Conservation (phyloP, 1,139 yeast genomes). For the Debaryomycetaceae sp. region DNA sequence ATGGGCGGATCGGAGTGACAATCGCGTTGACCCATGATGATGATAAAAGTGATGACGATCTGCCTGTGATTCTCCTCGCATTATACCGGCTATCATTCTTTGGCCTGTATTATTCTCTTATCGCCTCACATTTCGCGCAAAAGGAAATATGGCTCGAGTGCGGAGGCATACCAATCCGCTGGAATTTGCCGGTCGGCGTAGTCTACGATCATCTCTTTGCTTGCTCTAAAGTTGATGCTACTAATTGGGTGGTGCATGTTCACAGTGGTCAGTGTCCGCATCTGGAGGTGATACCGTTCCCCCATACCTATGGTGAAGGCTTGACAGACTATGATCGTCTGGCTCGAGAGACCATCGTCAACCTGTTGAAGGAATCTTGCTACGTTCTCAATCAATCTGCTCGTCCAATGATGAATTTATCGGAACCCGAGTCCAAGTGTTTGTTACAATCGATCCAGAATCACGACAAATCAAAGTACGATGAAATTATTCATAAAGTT, state of each 20-base stretch:
- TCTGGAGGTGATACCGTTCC: slow-evolving; percentile 48
- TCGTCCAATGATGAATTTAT: slow-evolving; percentile 63
- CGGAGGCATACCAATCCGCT: slow-evolving; percentile 52
- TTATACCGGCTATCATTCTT: slow-evolving; percentile 45
- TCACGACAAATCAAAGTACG: neutral
- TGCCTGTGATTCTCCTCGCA: slow-evolving; percentile 16
- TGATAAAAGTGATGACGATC: no score
- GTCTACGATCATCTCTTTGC: slow-evolving; percentile 43
- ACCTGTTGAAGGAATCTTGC: slow-evolving; percentile 72
- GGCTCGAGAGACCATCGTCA: slow-evolving; percentile 50
- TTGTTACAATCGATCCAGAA: slow-evolving; percentile 44
- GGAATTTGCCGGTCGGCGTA: slow-evolving; percentile 77
- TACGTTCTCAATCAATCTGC: slow-evolving; percentile 65
- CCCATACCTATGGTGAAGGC: slow-evolving; percentile 3
- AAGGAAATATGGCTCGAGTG: slow-evolving; percentile 56
- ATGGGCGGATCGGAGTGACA: no score
- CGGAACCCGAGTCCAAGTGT: slow-evolving; percentile 44
- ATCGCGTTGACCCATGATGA: no score
- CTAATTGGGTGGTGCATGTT: slow-evolving; percentile 41
- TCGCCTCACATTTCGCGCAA: slow-evolving; percentile 31
- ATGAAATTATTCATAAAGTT: slow-evolving; percentile 20
- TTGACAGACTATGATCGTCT: slow-evolving; percentile 14
- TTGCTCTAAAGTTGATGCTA: slow-evolving; percentile 1
- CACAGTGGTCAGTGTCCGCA: slow-evolving; percentile 23
- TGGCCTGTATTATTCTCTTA: slow-evolving; percentile 32